These are phyloP conservation scores for Candida labiduridarum DNA, from an alignment of 1,139 yeast species.

Conservation along the genomic window DNA sequence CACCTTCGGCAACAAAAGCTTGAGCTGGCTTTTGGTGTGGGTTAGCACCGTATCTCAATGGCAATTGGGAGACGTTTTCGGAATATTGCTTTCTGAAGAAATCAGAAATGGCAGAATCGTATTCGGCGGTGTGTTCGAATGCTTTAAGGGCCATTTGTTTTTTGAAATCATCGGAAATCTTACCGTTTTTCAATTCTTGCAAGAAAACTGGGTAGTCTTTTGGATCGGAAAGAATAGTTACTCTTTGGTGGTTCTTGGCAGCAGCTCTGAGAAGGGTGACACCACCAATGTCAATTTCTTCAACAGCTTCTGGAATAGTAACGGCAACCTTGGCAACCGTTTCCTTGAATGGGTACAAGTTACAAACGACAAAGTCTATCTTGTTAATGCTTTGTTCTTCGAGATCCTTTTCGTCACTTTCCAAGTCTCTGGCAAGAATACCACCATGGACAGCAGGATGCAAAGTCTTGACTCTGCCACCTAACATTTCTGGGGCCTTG, in stretches of 20 bases:
- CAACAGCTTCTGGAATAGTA: constrained; percentile 96
- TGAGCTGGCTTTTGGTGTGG: constrained; percentile 99
- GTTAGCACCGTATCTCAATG: constrained; percentile 96
- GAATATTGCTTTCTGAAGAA: constrained; percentile 97
- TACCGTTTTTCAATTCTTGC: constrained; percentile 74
- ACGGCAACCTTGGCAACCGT: constrained; percentile 95
- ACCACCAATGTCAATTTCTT: constrained; percentile 98
- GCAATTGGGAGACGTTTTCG: constrained; percentile 85
- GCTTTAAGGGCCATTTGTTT: constrained; percentile 92
- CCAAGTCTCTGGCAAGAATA: constrained; percentile 90
- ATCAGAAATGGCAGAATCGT: constrained; percentile 93
- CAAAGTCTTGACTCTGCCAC: constrained; percentile 96
- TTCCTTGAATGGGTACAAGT: constrained; percentile 96
- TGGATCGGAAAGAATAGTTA: constrained; percentile 93
- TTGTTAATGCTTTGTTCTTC: constrained; percentile 87
- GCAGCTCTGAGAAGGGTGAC: constrained; percentile 97
- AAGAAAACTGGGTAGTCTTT: constrained; percentile 85
- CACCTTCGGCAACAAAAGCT: constrained; percentile 85
- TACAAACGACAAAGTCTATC: constrained; percentile 96
- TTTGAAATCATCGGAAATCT: constrained; percentile 71
- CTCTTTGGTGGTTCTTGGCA: constrained; percentile 96
- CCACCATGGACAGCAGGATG: constrained; percentile 99
- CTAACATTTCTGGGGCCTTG: constrained; percentile 98
- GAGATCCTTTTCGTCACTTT: constrained; percentile 86
- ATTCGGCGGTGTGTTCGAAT: constrained; percentile 97